Percentiles rank a stretch among this genome's conserved stretches.
These are phyloP conservation scores for Cystobasidium ongulense DNA, from an alignment of 768 basidiomycete species.

Conservation along the genomic window DNA sequence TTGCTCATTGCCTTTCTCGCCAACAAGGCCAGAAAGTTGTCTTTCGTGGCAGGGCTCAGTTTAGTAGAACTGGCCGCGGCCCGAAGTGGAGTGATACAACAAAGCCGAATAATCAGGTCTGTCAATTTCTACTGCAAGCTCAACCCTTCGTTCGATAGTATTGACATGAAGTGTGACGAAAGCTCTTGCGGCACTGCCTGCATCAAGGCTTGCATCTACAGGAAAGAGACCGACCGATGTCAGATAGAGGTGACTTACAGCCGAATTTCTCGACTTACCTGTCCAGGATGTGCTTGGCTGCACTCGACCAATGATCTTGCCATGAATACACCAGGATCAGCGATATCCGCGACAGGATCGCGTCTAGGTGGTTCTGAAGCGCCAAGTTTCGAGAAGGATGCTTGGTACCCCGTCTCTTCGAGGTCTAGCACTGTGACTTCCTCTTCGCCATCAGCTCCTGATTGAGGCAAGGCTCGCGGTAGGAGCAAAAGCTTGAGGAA, in stretches of 20 bases:
- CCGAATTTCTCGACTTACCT: conserved; percentile 25
- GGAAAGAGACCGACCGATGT: not conserved
- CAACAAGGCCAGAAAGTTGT: no score
- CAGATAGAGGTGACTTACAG: not conserved
- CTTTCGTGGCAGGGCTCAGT: no score
- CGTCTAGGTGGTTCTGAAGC: conserved; percentile 54
- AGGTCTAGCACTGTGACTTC: conserved; percentile 63
- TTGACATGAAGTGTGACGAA: conserved; percentile 31
- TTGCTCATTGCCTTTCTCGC: no score
- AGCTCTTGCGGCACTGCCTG: conserved; percentile 33
- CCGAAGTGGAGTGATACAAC: no score
- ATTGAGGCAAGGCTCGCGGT: conserved; percentile 56
- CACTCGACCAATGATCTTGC: conserved; percentile 32
- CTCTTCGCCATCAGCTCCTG: conserved; percentile 42
- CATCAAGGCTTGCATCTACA: conserved; percentile 33
- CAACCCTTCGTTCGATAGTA: not conserved
- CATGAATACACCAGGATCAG: conserved; percentile 43
- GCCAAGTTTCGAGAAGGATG: conserved; percentile 82
- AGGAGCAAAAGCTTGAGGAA: conserved; percentile 70
- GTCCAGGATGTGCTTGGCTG: conserved; percentile 34
- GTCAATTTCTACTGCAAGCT: not conserved
- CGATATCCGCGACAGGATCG: conserved; percentile 52
- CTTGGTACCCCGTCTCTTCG: conserved; percentile 91
- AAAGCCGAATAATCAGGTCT: no score
- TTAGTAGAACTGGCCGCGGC: no score